phyloP scores from a whole-genome alignment of 2,329 filamentous ascomycete species.

The Venturia asperata region DNA sequence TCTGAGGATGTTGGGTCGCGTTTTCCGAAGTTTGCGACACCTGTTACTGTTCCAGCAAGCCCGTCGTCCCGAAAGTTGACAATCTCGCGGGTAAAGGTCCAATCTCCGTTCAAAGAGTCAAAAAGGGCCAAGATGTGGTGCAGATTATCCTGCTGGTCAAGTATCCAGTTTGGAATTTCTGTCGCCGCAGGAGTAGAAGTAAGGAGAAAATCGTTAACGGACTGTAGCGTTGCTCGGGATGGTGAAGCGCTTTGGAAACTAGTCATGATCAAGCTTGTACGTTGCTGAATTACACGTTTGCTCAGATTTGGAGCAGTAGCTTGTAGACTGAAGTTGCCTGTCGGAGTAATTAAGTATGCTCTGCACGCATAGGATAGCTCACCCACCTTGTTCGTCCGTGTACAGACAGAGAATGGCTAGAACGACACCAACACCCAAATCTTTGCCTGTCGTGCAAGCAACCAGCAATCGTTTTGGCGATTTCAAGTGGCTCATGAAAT shows the following conservation, averaged over 20 bases:
- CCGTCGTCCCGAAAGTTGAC: constrained; percentile 6
- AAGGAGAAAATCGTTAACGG: constrained; percentile 87
- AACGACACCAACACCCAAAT: constrained; percentile 70
- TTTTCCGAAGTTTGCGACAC: constrained; percentile 2
- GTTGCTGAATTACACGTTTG: constrained; percentile 70
- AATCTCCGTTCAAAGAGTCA: constrained; percentile 9
- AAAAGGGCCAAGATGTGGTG: neutral
- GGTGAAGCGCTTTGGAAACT: constrained; percentile 75
- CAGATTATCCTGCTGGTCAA: neutral
- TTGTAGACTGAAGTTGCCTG: constrained; percentile 6
- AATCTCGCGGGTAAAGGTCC: constrained; percentile 14
- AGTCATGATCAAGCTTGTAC: constrained; percentile 75
- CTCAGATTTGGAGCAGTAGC: constrained; percentile 40
- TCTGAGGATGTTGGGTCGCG: constrained; percentile 6
- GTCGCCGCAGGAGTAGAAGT: constrained; percentile 21
- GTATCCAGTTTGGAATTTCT: neutral
- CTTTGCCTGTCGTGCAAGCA: constrained; percentile 69
- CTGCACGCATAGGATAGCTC: neutral
- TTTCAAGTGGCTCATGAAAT: constrained; percentile 42
- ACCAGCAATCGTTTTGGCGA: constrained; percentile 42
- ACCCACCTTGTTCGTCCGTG: constrained; percentile 53
- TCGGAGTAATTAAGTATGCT: constrained; percentile 7
- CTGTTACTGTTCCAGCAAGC: constrained; percentile 9
- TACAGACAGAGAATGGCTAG: constrained; percentile 70
- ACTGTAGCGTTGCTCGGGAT: constrained; percentile 76